These are phyloP conservation scores for Sherardia arvensis DNA, from an alignment of 257 asterid genomes.

Conservation along the genomic window DNA sequence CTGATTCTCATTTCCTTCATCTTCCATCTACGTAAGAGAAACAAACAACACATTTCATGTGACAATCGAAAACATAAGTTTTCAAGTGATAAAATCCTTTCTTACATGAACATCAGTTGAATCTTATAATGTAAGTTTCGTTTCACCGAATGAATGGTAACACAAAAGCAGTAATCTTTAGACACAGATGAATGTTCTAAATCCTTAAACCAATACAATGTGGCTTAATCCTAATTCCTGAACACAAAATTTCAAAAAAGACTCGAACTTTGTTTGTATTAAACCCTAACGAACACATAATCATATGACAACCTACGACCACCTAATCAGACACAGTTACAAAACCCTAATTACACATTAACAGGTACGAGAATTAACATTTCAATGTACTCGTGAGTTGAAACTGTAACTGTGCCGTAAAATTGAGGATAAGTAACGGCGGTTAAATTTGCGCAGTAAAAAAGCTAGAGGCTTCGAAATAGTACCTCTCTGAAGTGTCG, in stretches of 20 bases:
- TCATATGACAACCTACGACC: neutral
- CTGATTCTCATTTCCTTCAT: conserved; percentile 51
- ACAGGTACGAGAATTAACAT: neutral
- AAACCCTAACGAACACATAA: conserved; percentile 9
- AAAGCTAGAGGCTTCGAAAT: neutral
- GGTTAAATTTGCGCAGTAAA: neutral
- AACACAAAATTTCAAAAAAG: conserved; percentile 2
- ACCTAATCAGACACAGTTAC: neutral
- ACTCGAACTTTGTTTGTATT: neutral
- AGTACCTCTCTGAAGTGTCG: neutral
- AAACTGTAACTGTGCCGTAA: neutral
- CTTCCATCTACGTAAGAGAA: conserved; percentile 45
- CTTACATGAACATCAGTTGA: neutral
- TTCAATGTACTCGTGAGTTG: neutral
- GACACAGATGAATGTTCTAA: neutral
- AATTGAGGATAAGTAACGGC: neutral
- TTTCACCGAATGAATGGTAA: too few relatives aligned
- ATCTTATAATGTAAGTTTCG: neutral
- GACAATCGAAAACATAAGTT: too few relatives aligned
- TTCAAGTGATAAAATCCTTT: too few relatives aligned
- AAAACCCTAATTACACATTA: neutral
- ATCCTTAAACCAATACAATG: neutral
- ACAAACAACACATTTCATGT: conserved; percentile 3
- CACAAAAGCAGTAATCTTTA: neutral
- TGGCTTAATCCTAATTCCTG: neutral